Evolutionary conservation across 139 green algal genomes (phyloP).

Genomic region (Coelastrella sp.): DNA sequence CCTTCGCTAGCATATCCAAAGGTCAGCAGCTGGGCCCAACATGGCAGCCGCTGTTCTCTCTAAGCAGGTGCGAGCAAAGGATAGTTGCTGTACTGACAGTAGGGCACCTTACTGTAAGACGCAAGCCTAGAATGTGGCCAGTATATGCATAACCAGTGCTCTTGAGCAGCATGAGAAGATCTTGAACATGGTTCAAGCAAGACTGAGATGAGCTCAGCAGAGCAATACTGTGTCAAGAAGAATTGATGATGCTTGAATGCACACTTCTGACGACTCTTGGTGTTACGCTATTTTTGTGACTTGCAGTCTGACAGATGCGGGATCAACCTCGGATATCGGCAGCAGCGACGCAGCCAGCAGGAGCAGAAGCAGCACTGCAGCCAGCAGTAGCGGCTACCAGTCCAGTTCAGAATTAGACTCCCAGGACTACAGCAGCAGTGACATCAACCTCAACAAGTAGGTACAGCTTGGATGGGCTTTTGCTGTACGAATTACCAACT

Average conservation of each 20-base stretch:
- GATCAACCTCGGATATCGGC: not conserved
- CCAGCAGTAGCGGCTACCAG: conserved; percentile 11
- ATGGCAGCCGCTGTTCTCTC: conserved; percentile 18
- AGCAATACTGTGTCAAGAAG: no score
- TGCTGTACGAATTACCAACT: not conserved
- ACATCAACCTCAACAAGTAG: not conserved
- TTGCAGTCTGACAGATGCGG: conserved; percentile 24
- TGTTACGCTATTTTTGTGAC: not conserved
- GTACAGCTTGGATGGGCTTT: no score
- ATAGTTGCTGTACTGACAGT: not conserved
- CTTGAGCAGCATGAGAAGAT: no score
- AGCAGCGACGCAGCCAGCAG: not conserved
- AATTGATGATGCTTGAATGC: not conserved
- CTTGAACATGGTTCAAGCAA: no score
- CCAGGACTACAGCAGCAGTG: not conserved
- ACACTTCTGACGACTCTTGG: not conserved
- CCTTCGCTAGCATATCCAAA: conserved; percentile 23
- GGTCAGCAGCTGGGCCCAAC: not conserved
- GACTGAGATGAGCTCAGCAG: no score
- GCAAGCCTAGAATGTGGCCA: not conserved
- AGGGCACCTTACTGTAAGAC: not conserved
- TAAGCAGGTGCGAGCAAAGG: conserved; percentile 7
- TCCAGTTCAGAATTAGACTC: not conserved
- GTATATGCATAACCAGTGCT: not conserved
- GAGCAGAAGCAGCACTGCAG: not conserved